phyloP scores from a whole-genome alignment of 2,329 filamentous ascomycete species.

The Aphanoascus verrucosus region DNA sequence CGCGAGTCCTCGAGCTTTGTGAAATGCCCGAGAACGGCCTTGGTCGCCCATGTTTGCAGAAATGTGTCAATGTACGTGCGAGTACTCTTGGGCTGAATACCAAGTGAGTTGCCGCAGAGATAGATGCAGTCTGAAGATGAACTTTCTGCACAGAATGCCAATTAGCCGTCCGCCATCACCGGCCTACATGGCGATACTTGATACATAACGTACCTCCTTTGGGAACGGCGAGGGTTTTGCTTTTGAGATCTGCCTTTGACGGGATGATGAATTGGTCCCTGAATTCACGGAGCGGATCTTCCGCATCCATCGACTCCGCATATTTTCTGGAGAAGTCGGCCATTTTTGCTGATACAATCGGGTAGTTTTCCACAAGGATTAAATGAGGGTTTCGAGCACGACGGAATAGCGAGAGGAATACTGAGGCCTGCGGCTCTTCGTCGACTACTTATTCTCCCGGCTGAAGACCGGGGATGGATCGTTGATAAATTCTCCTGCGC shows the following conservation, averaged over 20 bases:
- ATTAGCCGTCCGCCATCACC: neutral
- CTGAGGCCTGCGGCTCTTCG: neutral
- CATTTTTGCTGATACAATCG: neutral
- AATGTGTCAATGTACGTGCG: constrained; percentile 58
- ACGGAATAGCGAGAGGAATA: neutral
- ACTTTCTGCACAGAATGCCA: neutral
- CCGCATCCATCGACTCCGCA: constrained; percentile 45
- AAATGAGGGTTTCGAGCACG: neutral
- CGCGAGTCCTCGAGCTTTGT: constrained; percentile 55
- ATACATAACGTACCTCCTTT: constrained; percentile 22
- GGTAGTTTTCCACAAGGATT: neutral
- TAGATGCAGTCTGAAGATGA: constrained; percentile 51
- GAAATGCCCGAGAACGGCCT: constrained; percentile 80
- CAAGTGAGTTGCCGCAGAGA: constrained; percentile 82
- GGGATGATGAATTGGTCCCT: constrained; percentile 68
- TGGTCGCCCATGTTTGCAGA: constrained; percentile 70
- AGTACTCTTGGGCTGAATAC: constrained; percentile 64
- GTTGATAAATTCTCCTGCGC: neutral
- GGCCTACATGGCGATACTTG: neutral
- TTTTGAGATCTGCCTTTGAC: constrained; percentile 58
- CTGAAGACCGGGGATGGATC: neutral
- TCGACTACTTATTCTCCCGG: neutral
- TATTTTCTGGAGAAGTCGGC: constrained; percentile 22
- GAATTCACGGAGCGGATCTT: constrained; percentile 51
- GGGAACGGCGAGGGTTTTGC: constrained; percentile 43